Evolutionary conservation across 1,284 basidiomycete species (phyloP), one percentile per base, ranked within the genome.

Genomic region (Malassezia arunalokei): DNA sequence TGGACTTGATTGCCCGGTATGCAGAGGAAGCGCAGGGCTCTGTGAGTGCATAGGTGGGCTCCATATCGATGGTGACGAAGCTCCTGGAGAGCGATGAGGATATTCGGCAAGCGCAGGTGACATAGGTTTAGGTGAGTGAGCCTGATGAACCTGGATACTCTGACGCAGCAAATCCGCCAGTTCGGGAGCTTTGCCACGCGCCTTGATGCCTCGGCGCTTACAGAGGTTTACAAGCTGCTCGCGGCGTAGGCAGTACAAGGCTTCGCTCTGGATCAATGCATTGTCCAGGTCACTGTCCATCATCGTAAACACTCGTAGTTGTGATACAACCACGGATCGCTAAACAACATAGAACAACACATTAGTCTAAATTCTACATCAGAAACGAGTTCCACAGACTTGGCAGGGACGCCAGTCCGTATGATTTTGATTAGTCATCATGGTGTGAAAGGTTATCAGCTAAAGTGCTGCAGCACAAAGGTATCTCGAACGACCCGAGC

Each of bases 381-480:
- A 24, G 20, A 24, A 24, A 24, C 20, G 20, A 24, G 20, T 24
- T 24, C 20, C 20, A 24, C 20, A 24, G 20, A 24, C 20, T 24
- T 24, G 20, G 20, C 20, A 24, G 20, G 20, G 2, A 24, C 20
- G 20, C 20, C 20, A 24, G 20, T 24, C 20, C 20, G 20, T 24
- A 24, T 24, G 4, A 2, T 24, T 24, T 24, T 24, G 2, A 24
- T 24, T 24, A 24, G 20, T 24, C 20, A 24, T 24, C 2, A 24
- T 24, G 20, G 4, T 24, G 20, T 35, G 17, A 14, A 17, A 8
- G 11, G 4, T 33, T 28, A 47, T 40, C 28, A 24, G 20, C 45
- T n/a, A 29, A 57, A 51, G 45, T 67, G 60, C 8, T 60, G 31
- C 49, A 65, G 40, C 20, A 67, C 40, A 41, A 67, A 67, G 8